Conservation (phyloP, 129 eudicot species). For the Lactuca saligna region DNA sequence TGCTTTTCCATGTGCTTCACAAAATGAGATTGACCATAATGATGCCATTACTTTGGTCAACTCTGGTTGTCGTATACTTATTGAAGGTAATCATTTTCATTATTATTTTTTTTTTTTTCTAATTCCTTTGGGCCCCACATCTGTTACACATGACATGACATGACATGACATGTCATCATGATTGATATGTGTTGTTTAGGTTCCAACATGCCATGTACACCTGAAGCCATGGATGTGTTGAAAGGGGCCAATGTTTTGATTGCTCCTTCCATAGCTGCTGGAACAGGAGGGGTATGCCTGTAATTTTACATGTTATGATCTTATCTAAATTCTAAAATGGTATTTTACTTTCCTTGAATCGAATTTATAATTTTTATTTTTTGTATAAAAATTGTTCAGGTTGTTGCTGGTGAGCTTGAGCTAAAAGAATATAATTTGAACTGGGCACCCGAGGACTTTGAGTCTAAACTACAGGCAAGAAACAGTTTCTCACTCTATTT, state of each 20-base stretch:
- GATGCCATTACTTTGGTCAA: slow-evolving; percentile 93
- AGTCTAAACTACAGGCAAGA: slow-evolving; percentile 80
- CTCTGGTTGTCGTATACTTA: slow-evolving; percentile 90
- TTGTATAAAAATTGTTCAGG: slow-evolving; percentile 39
- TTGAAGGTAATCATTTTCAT: slow-evolving; percentile 59
- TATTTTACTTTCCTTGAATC: neutral
- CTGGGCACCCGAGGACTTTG: slow-evolving; percentile 96
- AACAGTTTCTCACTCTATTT: neutral
- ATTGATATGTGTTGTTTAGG: slow-evolving; percentile 39
- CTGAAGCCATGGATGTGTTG: slow-evolving; percentile 95
- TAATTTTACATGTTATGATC: neutral
- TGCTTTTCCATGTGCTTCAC: slow-evolving; percentile 96
- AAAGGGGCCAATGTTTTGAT: slow-evolving; percentile 88
- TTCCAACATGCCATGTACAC: slow-evolving; percentile 95
- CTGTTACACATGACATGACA: neutral
- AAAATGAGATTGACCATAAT: slow-evolving; percentile 85
- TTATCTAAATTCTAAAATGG: neutral
- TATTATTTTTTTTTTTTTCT: neutral
- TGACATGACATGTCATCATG: neutral
- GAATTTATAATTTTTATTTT: neutral
- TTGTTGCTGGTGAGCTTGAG: slow-evolving; percentile 98
- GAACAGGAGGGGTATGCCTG: slow-evolving; percentile 94
- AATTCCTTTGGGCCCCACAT: neutral
- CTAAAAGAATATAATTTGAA: slow-evolving; percentile 78
- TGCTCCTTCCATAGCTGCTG: slow-evolving; percentile 99